Evolutionary conservation across 1,284 basidiomycete genomes (phyloP), one percentile per base, ranked within the genome.

Genomic region (Stygiomarasmius scandens): DNA sequence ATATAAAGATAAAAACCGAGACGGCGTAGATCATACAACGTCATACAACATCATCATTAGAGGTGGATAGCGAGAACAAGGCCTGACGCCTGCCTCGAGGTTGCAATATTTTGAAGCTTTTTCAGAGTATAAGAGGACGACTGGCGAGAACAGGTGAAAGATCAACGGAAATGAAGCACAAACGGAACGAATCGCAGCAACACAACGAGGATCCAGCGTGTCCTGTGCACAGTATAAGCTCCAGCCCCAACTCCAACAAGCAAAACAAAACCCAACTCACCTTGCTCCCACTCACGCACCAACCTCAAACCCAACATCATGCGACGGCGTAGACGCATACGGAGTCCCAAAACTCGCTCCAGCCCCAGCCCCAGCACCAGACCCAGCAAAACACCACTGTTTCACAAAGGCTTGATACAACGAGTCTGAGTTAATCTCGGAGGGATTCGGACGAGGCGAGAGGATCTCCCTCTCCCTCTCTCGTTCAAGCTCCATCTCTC

Each of bases 351-450:
- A 9, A 29, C 22, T 47, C 16, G 11, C 45, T 23, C 45, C 45
- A 36, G 25, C 32, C 16, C 50, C 20, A 32, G 14, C 46, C n/a
- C 43, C 27, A 19, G 55, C 23, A 14, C n/a, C 34, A 23, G 38
- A 78, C 22, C 49, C 58, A 36, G 85, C 85, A 67, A 89, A 89
- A 68, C 87, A 89, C 87, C 87, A 89, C 67, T 87, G 81, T 56
- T 75, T 67, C 54, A 89, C 79, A 59, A 89, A 80, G 34, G 85
- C 82, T 55, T 87, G 79, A 61, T 88, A 89, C 27, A 83, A 72
- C 46, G 70, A 70, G 27, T 77, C 77, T 23, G 68, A 65, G 20
- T 68, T 65, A 36, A 59, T 47, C 19, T 47, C 25, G 5, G 45
- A 10, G 9, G 45, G 45, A 23, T 47, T 27, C 5, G 45, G 45